phyloP scores from a whole-genome alignment of 768 basidiomycete species.

The Leccinellum luteum region DNA sequence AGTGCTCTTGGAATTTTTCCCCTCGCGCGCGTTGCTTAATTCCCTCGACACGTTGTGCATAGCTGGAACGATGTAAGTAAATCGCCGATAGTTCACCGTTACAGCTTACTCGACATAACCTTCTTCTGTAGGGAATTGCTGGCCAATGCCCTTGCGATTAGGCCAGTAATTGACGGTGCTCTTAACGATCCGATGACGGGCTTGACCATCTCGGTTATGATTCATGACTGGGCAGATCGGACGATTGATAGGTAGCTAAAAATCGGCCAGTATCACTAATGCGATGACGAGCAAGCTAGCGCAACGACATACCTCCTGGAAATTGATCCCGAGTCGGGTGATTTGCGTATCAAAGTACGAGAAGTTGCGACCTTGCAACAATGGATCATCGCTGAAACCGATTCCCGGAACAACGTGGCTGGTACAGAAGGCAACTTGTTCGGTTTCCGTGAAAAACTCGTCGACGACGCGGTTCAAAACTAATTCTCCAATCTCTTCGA shows the following conservation, averaged over 20 bases:
- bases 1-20: conserved; percentile 77
- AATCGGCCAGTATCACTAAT: not conserved
- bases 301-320: conserved; percentile 50
- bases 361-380: conserved; percentile 84
- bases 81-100: not conserved
- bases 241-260: conserved; percentile 76
- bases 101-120: conserved; percentile 54
- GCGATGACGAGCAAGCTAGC: not conserved
- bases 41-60: conserved; percentile 47
- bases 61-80: conserved; percentile 33
- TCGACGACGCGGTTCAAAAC: conserved; percentile 60
- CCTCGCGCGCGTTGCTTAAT: conserved; percentile 63
- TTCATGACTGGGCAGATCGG: conserved; percentile 75
- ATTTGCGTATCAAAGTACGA: conserved; percentile 87
- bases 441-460: conserved; percentile 83
- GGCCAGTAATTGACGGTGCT: conserved; percentile 78
- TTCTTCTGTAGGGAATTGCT: conserved; percentile 44
- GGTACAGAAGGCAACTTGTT: conserved; percentile 90
- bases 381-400: conserved; percentile 72
- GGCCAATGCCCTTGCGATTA: conserved; percentile 56
- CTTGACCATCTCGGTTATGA: conserved; percentile 60
- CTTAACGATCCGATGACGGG: conserved; percentile 56
- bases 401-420: conserved; percentile 56
- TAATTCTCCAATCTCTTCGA: conserved; percentile 76
- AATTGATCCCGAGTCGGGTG: conserved; percentile 77